A percentile compares a stretch with the other conserved stretches of the same genome.
phyloP scores from a whole-genome alignment of 108 stramenopile genomes.

The Stephanodiscus triporus region DNA sequence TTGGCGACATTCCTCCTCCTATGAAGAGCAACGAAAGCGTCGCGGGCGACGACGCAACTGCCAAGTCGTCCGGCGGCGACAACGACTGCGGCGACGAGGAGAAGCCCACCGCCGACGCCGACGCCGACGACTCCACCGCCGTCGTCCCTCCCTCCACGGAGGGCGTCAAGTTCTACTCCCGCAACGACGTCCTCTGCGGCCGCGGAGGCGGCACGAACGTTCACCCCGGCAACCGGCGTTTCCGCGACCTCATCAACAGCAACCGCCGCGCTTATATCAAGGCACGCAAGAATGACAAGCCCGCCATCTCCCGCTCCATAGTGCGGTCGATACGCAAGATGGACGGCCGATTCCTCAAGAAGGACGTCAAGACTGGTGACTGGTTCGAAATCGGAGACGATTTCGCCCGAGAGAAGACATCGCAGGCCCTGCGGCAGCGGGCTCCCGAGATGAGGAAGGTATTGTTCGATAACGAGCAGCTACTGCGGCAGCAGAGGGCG shows the following conservation, averaged over 20 bases:
- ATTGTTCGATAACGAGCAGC: constrained; percentile 61
- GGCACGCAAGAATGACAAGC: constrained; percentile 65
- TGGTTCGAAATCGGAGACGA: constrained; percentile 51
- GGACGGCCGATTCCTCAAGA: constrained; percentile 76
- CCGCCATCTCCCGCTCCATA: constrained; percentile 74
- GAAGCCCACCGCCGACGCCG: not conserved
- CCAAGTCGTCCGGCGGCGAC: not conserved
- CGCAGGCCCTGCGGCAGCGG: constrained; percentile 54
- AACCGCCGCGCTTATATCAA: constrained; percentile 47
- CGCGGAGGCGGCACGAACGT: constrained; percentile 83
- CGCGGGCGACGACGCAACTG: not conserved
- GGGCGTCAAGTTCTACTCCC: constrained; percentile 55
- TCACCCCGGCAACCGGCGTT: constrained; percentile 69
- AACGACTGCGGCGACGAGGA: not conserved
- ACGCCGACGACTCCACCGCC: not conserved
- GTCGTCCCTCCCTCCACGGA: constrained; percentile 34
- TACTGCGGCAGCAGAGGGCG: constrained; percentile 16
- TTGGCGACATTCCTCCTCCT: not conserved
- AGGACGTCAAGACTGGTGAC: constrained; percentile 54
- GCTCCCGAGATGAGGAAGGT: constrained; percentile 82
- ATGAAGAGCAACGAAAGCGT: not conserved
- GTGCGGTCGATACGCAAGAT: constrained; percentile 67
- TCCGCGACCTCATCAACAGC: constrained; percentile 58
- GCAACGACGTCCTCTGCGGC: constrained; percentile 79
- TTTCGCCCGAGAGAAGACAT: constrained; percentile 61